phyloP scores from a whole-genome alignment of 345 rosid species.

The Citrus australasica region DNA sequence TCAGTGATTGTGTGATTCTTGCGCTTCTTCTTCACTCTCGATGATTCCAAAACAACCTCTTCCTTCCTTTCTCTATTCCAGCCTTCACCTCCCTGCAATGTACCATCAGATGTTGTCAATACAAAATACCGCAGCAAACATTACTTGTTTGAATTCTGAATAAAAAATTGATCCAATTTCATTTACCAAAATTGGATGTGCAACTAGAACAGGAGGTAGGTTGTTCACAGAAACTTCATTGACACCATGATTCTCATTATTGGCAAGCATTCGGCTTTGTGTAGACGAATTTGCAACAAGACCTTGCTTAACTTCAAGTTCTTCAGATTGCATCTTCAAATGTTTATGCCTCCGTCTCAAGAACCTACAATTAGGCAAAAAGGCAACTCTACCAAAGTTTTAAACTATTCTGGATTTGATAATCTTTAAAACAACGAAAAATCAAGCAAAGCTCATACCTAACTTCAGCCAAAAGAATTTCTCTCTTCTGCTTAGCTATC shows the following conservation, averaged over 20 bases:
- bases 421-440: neutral
- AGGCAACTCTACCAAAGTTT: neutral
- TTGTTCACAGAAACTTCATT: constrained; percentile 9
- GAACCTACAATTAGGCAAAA: constrained; percentile 16
- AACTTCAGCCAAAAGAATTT: constrained; percentile 40
- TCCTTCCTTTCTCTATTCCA: neutral
- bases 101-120: neutral
- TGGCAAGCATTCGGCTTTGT: constrained; percentile 1
- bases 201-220: neutral
- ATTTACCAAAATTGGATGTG: constrained; percentile 17
- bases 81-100: constrained; percentile 16
- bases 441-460: constrained; percentile 19
- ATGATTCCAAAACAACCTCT: constrained; percentile 2
- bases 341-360: constrained; percentile 21
- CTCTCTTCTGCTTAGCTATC: constrained; percentile 30
- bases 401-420: neutral
- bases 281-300: neutral
- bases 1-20: constrained; percentile 11
- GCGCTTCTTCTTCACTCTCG: constrained; percentile 14
- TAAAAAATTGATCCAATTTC: neutral
- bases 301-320: constrained; percentile 7
- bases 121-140: neutral
- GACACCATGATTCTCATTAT: neutral
- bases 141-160: neutral
- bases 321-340: constrained; percentile 13